These are phyloP conservation scores for Neofusicoccum sp. DNA, from an alignment of 2,329 filamentous ascomycete genomes.

Conservation along the genomic window DNA sequence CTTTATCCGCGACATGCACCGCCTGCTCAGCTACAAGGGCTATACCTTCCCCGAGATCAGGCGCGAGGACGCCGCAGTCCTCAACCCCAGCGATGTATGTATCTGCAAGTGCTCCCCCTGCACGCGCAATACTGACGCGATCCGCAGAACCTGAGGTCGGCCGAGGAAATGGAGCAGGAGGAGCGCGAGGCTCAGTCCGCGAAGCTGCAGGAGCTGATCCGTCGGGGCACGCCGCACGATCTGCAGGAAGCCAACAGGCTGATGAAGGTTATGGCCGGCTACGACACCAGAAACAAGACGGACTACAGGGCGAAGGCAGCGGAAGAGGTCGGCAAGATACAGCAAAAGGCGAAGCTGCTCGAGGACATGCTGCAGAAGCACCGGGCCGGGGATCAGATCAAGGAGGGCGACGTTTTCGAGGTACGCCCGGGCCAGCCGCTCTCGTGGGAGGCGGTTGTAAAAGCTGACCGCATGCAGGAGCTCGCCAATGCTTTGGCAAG, in stretches of 20 bases:
- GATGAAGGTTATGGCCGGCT: constrained; percentile 99
- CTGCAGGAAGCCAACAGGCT: constrained; percentile 94
- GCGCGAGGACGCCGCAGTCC: constrained; percentile 89
- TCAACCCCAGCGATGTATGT: constrained; percentile 95
- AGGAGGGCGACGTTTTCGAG: constrained; percentile 69
- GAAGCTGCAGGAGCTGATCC: constrained; percentile 96
- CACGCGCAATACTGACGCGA: constrained; percentile 26
- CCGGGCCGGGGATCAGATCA: constrained; percentile 77
- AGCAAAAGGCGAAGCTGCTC: constrained; percentile 88
- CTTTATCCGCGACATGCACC: constrained; percentile 97
- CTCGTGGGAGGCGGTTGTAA: constrained; percentile 29
- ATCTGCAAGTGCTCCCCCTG: not conserved
- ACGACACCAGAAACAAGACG: constrained; percentile 91
- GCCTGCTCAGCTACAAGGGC: constrained; percentile 92
- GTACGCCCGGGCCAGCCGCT: constrained; percentile 39
- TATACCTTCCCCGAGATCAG: constrained; percentile 93
- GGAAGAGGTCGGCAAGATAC: constrained; percentile 90
- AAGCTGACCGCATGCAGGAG: constrained; percentile 59
- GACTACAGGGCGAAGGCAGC: constrained; percentile 98
- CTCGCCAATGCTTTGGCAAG: constrained; percentile 85
- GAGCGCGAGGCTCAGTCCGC: constrained; percentile 92
- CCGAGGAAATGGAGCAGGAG: constrained; percentile 98
- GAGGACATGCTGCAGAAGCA: constrained; percentile 92
- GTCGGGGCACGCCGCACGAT: constrained; percentile 87
- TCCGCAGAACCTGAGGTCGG: constrained; percentile 85